Evolutionary conservation across 1,284 basidiomycete species (phyloP).

Genomic region (Sanguinoderma infundibulare): DNA sequence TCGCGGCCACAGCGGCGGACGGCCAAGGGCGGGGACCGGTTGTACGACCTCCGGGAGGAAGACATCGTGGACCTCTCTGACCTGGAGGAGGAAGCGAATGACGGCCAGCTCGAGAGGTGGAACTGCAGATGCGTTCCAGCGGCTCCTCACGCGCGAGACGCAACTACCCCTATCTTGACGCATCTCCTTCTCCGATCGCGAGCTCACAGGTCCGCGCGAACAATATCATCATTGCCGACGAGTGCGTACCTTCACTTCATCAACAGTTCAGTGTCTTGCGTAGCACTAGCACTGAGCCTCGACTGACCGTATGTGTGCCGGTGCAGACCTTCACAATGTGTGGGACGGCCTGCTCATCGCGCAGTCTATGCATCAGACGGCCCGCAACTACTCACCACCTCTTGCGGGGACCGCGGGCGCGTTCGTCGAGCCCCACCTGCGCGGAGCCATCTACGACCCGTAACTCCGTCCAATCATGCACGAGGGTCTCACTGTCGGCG

Average conservation of each 20-base stretch:
- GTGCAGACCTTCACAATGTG: constrained; percentile 78
- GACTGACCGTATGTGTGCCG: not conserved
- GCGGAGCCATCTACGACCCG: constrained; percentile 85
- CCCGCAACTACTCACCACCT: constrained; percentile 75
- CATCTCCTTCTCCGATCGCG: constrained; percentile 6
- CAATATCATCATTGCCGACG: not conserved
- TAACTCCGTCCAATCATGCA: constrained; percentile 86
- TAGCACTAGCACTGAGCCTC: too few relatives aligned
- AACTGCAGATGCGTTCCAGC: constrained; percentile 35
- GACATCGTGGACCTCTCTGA: constrained; percentile 24
- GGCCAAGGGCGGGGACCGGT: not conserved
- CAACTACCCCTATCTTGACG: constrained; percentile 2
- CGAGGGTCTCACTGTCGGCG: constrained; percentile 70
- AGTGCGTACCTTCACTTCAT: too few relatives aligned
- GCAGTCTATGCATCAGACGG: constrained; percentile 76
- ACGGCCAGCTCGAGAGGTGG: constrained; percentile 31
- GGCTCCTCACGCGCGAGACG: constrained; percentile 34
- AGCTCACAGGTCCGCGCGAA: not conserved
- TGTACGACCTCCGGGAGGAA: constrained; percentile 5
- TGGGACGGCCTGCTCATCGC: constrained; percentile 88
- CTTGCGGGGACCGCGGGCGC: constrained; percentile 47
- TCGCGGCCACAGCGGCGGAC: not conserved
- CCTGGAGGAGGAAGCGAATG: constrained; percentile 14
- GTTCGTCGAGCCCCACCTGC: constrained; percentile 75
- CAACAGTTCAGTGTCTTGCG: too few relatives aligned